Base-by-base conservation (phyloP, 2,329 filamentous ascomycete species). In the Venturiaceae sp. region DNA sequence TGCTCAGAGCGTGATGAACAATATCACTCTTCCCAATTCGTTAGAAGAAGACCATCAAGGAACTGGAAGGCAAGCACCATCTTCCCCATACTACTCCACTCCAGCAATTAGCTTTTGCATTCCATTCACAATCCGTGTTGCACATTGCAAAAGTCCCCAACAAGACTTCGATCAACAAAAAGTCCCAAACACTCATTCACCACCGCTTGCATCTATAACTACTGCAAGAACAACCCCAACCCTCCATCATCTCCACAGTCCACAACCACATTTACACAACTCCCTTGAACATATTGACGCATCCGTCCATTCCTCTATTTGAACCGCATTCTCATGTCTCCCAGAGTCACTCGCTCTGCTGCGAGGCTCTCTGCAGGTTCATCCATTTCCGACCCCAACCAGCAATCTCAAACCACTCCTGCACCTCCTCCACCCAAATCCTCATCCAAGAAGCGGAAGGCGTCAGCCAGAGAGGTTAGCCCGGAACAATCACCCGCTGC, bases 271-370 rank as follows among this genome's bases (percentile, higher is more conserved):
- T 16, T 26, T 50, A 30, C 44, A 50, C 44, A 50, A 50, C 26
- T 50, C 44, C 26, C 19, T 50, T 30, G 44, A 30, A 16, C 44
- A 30, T 14, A 26, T 26, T 50, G 19, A 4, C 9, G 28, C 16
- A 13, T 23, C 44, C 44, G 44, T 50, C 13, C 39, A 57, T 46
- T 33, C 30, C 32, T 23, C 30, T 26, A 47, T 16, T 32, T 23
- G 19, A 55, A 64, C 65, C 69, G 70, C 32, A 72, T 79, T 86
- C 89, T 92, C 85, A 96, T 96, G 91, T 90, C 89, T 84, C 80
- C 85, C 83, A 96, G 92, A 89, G 86, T 94, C 69, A 96, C 92
- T 81, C 90, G 92, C 80, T 94, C 92, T 69, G 87, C 92, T 75
- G 88, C 92, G 79, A 91, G 91, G 80, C 86, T 90, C 83, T 89